These are phyloP conservation scores for Draba incana DNA, from an alignment of 345 rosid species.

Conservation along the genomic window DNA sequence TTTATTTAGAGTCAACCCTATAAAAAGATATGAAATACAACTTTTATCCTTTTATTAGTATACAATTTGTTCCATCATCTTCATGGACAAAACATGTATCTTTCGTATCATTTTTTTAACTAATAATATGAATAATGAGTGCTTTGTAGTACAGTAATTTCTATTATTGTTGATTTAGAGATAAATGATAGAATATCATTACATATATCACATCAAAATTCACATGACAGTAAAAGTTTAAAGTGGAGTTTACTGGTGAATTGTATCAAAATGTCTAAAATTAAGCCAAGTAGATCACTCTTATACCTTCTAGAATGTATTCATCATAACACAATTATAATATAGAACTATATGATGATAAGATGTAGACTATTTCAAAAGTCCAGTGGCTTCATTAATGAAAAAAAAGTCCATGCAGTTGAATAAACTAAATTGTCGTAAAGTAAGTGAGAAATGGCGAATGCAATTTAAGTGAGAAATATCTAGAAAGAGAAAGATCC, in stretches of 20 bases:
- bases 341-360: not conserved
- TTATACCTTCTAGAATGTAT: conserved; percentile 32
- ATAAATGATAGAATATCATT: not conserved
- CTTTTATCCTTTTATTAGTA: not conserved
- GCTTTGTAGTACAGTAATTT: not conserved
- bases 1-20: not conserved
- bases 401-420: conserved; percentile 25
- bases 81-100: not conserved
- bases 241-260: not conserved
- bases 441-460: conserved; percentile 27
- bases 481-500: conserved; percentile 9
- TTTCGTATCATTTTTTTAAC: not conserved
- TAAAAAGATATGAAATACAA: not conserved
- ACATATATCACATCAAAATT: not conserved
- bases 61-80: conserved; percentile 16
- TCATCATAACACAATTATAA: not conserved
- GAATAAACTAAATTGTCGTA: conserved; percentile 17
- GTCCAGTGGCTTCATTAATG: conserved; percentile 30
- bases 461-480: conserved; percentile 25
- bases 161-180: not conserved
- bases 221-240: not conserved
- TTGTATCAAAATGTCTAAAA: not conserved
- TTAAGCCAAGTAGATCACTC: not conserved
- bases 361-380: conserved; percentile 30
- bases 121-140: conserved; percentile 4